A percentile compares a stretch with the other conserved stretches of the same genome.
Conservation (phyloP, 139 green algal species). For the Microglena sp. region DNA sequence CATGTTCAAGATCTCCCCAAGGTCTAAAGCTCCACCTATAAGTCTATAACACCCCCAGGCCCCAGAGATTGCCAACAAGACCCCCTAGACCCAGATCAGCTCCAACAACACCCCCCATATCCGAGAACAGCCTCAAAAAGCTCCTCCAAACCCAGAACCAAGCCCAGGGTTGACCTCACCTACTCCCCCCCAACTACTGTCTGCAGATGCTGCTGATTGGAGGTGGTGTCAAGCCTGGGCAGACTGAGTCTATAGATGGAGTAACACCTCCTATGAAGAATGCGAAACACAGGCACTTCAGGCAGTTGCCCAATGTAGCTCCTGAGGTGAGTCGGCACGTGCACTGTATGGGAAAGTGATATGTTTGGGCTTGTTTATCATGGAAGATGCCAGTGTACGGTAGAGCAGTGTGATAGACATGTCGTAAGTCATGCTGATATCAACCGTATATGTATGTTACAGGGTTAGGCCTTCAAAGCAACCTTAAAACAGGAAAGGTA, state of each 20-base stretch:
- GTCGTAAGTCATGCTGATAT: too few species aligned
- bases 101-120: neutral
- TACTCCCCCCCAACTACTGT: too few species aligned
- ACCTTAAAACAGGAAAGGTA: too few species aligned
- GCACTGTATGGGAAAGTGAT: too few species aligned
- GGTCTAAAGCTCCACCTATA: neutral
- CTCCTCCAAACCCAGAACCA: too few species aligned
- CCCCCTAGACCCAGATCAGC: neutral
- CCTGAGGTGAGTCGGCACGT: constrained; percentile 5
- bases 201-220: constrained; percentile 49
- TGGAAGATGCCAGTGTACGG: too few species aligned
- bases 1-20: neutral
- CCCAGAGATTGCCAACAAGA: neutral
- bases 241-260: constrained; percentile 46
- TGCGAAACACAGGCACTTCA: constrained; percentile 8
- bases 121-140: too few species aligned
- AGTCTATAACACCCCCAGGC: neutral
- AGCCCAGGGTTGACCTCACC: too few species aligned
- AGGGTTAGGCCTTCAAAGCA: too few species aligned
- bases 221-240: neutral
- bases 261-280: constrained; percentile 68
- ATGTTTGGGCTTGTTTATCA: too few species aligned
- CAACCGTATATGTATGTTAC: too few species aligned
- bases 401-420: too few species aligned
- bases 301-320: constrained; percentile 1